Evolutionary conservation across 805 yeast species (phyloP), one percentile per base, ranked within the genome.

Genomic region (Sugiyamaella floridensis): DNA sequence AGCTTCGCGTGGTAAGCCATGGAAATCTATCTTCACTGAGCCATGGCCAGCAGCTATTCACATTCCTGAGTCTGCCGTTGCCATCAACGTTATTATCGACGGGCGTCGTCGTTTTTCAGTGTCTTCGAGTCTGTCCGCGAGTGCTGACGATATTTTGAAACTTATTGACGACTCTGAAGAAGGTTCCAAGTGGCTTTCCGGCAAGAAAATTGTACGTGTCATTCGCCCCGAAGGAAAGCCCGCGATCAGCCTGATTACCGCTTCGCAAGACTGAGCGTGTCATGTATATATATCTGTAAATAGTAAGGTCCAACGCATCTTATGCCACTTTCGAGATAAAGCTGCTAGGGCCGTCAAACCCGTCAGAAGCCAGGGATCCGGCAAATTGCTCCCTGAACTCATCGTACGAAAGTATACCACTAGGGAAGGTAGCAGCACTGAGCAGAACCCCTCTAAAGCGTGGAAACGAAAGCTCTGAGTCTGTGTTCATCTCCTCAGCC

Each of bases 1-100:
- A 26, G 48, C 53, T 1, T 55, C 62, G 1, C 56, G 58, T 16
- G 64, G 65, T 6, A 57, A 40, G 48, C 26, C 53, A 5, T 75
- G 82, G 77, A 59, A 62, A 2, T 76, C 89, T 0, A 74, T 88
- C 9, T 77, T 83, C 60, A 61, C 65, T 4, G 72, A 81, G 53
- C 66, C 63, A n/a, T 92, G 90, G 86, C 98, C 98, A 0, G 75
- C 70, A 40, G 69, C 81, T 0, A 66, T 70, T 2, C 56, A 58
- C 6, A 61, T 20, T n/a, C 15, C 20, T 10, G 48, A 46, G 12
- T 40, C 46, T 1, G 37, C 20, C 11, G 45, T 20, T 19, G 9
- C n/a, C 0, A 51, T 49, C 43, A 18, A 49, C 2, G 53, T 58
- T 5, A 54, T 55, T 16, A 52, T 58, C 16, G 50, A 56, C 40